phyloP scores from a whole-genome alignment of 1,284 basidiomycete genomes.

The Cystobasidium pallidum region DNA sequence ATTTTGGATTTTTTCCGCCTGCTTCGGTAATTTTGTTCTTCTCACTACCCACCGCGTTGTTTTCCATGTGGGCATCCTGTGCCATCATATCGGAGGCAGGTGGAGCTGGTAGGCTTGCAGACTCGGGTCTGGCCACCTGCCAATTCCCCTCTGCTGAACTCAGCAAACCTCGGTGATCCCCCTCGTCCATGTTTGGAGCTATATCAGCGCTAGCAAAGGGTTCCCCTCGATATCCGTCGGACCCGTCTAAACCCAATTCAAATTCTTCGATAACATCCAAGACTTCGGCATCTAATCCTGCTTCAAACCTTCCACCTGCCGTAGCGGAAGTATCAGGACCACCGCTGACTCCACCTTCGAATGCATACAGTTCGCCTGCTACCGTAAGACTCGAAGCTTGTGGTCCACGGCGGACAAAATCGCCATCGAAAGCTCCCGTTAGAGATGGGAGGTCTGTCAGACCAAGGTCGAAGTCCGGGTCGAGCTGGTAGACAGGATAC shows the following conservation, averaged over 20 bases:
- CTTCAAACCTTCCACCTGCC: neutral
- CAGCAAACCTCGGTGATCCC: neutral
- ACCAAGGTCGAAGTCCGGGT: constrained; percentile 35
- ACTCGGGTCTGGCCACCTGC: neutral
- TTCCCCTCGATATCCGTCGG: neutral
- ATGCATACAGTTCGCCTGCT: constrained; percentile 16
- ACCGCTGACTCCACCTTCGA: constrained; percentile 1
- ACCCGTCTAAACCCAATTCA: neutral
- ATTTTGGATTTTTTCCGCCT: constrained; percentile 1
- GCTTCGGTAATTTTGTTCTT: neutral
- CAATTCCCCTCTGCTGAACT: neutral
- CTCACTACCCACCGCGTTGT: neutral
- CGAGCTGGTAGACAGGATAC: constrained; percentile 7
- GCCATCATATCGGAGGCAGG: constrained; percentile 8
- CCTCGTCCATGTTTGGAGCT: neutral
- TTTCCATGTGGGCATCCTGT: neutral
- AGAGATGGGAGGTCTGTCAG: constrained; percentile 30
- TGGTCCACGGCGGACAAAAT: neutral
- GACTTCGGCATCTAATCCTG: neutral
- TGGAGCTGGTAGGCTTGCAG: constrained; percentile 25
- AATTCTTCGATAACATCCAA: neutral
- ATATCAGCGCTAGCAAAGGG: neutral
- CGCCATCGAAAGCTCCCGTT: neutral
- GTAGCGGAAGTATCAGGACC: constrained; percentile 32
- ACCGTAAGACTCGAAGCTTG: constrained; percentile 4